phyloP scores from a whole-genome alignment of 2,329 filamentous ascomycete species.

The Sarocladium oryzae region DNA sequence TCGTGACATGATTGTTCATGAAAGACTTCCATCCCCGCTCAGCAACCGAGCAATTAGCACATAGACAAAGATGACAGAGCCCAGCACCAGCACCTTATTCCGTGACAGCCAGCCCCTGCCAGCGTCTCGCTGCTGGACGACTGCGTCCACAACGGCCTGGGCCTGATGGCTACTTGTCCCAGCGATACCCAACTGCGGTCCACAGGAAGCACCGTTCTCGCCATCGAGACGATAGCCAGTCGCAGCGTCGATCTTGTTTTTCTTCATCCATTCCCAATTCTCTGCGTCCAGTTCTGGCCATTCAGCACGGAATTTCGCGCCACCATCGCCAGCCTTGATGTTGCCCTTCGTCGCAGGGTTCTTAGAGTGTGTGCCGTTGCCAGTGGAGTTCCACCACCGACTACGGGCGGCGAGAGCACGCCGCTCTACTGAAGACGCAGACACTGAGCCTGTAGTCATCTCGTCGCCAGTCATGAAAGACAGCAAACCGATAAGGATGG shows the following conservation, averaged over 20 bases:
- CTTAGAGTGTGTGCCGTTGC: constrained; percentile 66
- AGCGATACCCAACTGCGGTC: constrained; percentile 52
- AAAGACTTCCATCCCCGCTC: constrained; percentile 32
- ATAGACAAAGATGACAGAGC: constrained; percentile 70
- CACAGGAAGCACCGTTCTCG: constrained; percentile 47
- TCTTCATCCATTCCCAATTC: constrained; percentile 89
- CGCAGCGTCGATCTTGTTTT: constrained; percentile 68
- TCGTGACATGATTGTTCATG: not conserved
- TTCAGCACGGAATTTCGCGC: constrained; percentile 79
- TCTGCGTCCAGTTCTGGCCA: constrained; percentile 86
- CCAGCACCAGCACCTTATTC: constrained; percentile 70
- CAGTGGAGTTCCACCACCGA: constrained; percentile 95
- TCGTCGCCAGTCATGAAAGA: constrained; percentile 99
- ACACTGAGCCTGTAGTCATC: constrained; percentile 92
- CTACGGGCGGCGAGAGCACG: constrained; percentile 70
- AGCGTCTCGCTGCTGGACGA: constrained; percentile 67
- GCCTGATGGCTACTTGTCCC: constrained; percentile 53
- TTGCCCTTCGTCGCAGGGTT: constrained; percentile 60
- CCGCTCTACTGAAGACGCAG: constrained; percentile 69
- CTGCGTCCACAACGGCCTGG: constrained; percentile 70
- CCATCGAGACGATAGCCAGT: constrained; percentile 57
- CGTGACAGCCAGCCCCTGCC: constrained; percentile 75
- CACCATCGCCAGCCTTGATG: constrained; percentile 86
- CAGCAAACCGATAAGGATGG: constrained; percentile 86
- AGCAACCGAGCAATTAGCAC: constrained; percentile 74